Evolutionary conservation across 2,329 filamentous ascomycete genomes (phyloP).

Genomic region (Pseudogymnoascus sp.): DNA sequence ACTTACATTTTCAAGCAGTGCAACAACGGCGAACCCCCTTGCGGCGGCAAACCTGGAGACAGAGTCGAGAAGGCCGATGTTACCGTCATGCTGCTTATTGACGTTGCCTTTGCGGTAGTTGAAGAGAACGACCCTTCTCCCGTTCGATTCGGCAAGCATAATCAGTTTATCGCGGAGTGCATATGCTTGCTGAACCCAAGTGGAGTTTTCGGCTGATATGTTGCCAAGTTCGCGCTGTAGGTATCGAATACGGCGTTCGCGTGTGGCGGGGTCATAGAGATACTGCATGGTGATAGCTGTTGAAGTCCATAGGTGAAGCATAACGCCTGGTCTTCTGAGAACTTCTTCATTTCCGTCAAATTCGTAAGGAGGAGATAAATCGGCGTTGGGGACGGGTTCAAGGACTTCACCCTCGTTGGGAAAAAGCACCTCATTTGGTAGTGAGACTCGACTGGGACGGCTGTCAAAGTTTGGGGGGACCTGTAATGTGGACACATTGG

Average conservation of each 20-base stretch:
- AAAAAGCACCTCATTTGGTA: neutral
- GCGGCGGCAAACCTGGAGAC: neutral
- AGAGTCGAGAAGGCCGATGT: neutral
- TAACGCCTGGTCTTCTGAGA: neutral
- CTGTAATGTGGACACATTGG: neutral
- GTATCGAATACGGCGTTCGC: neutral
- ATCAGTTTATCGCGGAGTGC: neutral
- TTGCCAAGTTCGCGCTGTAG: neutral
- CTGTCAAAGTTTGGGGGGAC: neutral
- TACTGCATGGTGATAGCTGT: neutral
- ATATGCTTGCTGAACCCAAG: neutral
- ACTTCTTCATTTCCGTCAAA: neutral
- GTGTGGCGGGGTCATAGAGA: neutral
- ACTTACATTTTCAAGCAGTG: neutral
- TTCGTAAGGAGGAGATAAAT: neutral
- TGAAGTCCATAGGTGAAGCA: neutral
- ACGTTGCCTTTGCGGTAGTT: conserved; percentile 2
- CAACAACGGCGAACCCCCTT: neutral
- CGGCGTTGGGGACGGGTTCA: neutral
- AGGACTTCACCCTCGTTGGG: neutral
- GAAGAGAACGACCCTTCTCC: neutral
- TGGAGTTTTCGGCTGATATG: neutral
- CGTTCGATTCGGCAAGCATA: neutral
- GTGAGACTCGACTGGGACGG: neutral
- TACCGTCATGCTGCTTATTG: conserved; percentile 7